phyloP scores from a whole-genome alignment of 2,329 filamentous ascomycete species.

The Penicillium sp. region DNA sequence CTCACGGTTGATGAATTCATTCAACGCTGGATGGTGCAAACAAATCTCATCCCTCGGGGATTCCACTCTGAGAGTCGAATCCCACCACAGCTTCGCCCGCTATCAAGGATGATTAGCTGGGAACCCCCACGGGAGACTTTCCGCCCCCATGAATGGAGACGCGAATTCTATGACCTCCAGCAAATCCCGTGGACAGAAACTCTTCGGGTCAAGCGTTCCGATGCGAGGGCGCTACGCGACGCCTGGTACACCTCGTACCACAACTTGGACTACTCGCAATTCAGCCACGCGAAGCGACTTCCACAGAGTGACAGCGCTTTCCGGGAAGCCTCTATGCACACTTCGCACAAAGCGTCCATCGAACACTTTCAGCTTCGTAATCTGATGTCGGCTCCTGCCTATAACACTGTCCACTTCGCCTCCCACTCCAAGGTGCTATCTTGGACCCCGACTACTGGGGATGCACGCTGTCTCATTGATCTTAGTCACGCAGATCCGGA shows the following conservation, averaged over 20 bases:
- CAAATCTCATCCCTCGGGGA: slow-evolving; percentile 16
- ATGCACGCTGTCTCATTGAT: slow-evolving; percentile 51
- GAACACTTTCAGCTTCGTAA: slow-evolving; percentile 64
- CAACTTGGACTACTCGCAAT: slow-evolving; percentile 36
- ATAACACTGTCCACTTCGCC: slow-evolving; percentile 59
- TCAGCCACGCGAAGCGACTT: slow-evolving; percentile 30
- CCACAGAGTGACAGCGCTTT: slow-evolving; percentile 50
- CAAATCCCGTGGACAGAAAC: slow-evolving; percentile 45
- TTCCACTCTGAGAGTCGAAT: slow-evolving; percentile 24
- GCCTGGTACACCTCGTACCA: slow-evolving; percentile 45
- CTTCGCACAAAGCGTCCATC: slow-evolving; percentile 51
- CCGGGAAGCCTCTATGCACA: slow-evolving; percentile 52
- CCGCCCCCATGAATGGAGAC: slow-evolving; percentile 31
- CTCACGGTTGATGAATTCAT: slow-evolving; percentile 47
- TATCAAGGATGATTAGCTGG: slow-evolving; percentile 39
- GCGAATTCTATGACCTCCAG: slow-evolving; percentile 42
- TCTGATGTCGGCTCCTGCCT: slow-evolving; percentile 55
- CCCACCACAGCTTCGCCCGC: slow-evolving; percentile 25
- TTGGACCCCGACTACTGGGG: slow-evolving; percentile 50
- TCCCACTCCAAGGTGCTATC: slow-evolving; percentile 50
- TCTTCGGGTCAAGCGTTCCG: slow-evolving; percentile 37
- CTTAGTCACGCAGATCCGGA: slow-evolving; percentile 46
- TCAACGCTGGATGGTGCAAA: slow-evolving; percentile 41
- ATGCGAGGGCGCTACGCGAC: slow-evolving; percentile 42
- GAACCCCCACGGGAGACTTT: slow-evolving; percentile 33